phyloP scores from a whole-genome alignment of 257 asterid species.

The Ehretia macrophylla region DNA sequence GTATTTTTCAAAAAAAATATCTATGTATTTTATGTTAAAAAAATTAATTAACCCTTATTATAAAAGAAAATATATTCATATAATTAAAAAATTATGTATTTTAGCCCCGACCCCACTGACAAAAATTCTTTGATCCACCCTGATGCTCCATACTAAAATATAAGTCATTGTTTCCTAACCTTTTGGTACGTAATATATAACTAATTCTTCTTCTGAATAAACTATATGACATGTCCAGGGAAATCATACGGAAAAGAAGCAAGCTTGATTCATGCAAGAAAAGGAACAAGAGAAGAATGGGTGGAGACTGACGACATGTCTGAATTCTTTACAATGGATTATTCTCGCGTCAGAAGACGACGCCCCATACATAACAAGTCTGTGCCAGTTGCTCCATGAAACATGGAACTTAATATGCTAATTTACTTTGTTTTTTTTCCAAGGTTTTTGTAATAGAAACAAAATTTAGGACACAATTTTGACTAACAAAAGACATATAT shows the following conservation, averaged over 20 bases:
- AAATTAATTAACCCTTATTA: no score
- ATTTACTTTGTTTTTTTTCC: neutral
- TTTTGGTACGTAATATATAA: neutral
- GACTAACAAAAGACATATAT: neutral
- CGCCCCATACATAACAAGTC: conserved; percentile 74
- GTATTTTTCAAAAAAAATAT: no score
- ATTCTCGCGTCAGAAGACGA: conserved; percentile 54
- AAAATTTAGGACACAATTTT: conserved; percentile 2
- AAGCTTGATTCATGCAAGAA: conserved; percentile 29
- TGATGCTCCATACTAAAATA: no score
- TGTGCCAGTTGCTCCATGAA: conserved; percentile 50
- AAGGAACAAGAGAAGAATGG: conserved; percentile 56
- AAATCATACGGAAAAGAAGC: conserved; percentile 10
- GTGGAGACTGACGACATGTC: conserved; percentile 34
- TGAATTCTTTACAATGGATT: conserved; percentile 71
- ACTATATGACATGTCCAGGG: conserved; percentile 25
- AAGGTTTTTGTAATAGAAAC: conserved; percentile 1
- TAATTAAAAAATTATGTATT: no score
- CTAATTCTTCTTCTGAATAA: neutral
- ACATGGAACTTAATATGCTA: no score
- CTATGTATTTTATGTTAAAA: no score
- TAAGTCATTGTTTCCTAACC: no score
- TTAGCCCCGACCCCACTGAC: no score
- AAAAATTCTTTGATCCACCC: no score
- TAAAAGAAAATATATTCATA: no score